These are phyloP conservation scores for Pleurotus sapidus DNA, from an alignment of 768 basidiomycete species.

Conservation along the genomic window DNA sequence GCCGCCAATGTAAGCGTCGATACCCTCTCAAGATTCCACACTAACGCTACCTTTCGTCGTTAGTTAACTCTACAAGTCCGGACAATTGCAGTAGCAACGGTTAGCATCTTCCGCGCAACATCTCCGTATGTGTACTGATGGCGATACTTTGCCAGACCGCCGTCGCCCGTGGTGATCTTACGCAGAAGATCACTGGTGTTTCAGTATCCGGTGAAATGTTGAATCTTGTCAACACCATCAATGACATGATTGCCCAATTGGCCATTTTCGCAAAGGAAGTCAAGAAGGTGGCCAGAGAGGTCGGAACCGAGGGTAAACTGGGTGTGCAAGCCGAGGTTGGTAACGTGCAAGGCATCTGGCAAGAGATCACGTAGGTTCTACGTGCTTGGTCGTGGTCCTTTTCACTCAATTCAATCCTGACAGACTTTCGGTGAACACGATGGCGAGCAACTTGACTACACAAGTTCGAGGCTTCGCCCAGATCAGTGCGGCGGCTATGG, in stretches of 20 bases:
- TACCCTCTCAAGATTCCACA: neutral
- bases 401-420: neutral
- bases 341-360: constrained; percentile 96
- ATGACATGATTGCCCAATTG: constrained; percentile 67
- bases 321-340: constrained; percentile 97
- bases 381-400: neutral
- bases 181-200: constrained; percentile 88
- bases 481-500: constrained; percentile 96
- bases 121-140: neutral
- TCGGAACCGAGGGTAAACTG: constrained; percentile 95
- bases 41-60: neutral
- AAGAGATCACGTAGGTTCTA: constrained; percentile 85
- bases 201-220: constrained; percentile 94
- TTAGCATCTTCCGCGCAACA: constrained; percentile 31
- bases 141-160: constrained; percentile 50
- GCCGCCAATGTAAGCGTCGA: constrained; percentile 69
- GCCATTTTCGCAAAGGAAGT: constrained; percentile 61
- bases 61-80: constrained; percentile 91
- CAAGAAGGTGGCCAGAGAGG: constrained; percentile 94
- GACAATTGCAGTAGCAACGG: constrained; percentile 89
- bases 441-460: constrained; percentile 92
- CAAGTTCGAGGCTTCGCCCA: constrained; percentile 99
- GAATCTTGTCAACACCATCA: constrained; percentile 95
- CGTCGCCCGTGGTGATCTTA: constrained; percentile 90
- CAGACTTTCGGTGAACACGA: constrained; percentile 93